phyloP scores from a whole-genome alignment of 495 filamentous ascomycete species.

The Xylaria cubensis region DNA sequence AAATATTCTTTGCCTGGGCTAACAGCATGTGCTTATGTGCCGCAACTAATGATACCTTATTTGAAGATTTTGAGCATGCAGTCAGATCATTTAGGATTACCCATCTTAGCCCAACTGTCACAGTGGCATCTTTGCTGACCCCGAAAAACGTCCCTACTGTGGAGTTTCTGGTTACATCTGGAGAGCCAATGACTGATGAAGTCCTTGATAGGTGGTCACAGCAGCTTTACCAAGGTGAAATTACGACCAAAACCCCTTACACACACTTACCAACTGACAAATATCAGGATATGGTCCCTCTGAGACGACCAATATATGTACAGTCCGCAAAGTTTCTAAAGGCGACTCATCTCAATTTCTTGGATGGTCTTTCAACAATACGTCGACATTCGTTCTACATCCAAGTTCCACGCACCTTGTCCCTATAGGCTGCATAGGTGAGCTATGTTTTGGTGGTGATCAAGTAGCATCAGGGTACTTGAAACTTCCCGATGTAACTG shows the following conservation, averaged over 20 bases:
- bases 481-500: constrained; percentile 59
- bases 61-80: constrained; percentile 65
- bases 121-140: constrained; percentile 70
- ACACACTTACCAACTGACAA: not conserved
- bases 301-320: constrained; percentile 79
- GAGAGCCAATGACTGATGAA: constrained; percentile 71
- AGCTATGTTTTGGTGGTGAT: constrained; percentile 83
- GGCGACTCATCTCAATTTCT: constrained; percentile 62
- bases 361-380: constrained; percentile 71
- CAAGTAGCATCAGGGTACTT: constrained; percentile 80
- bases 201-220: constrained; percentile 71
- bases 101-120: constrained; percentile 80
- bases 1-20: constrained; percentile 80
- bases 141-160: constrained; percentile 69
- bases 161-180: constrained; percentile 70
- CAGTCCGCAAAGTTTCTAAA: constrained; percentile 60
- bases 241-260: not conserved
- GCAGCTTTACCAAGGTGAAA: constrained; percentile 68
- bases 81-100: constrained; percentile 67
- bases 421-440: constrained; percentile 73
- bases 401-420: constrained; percentile 51
- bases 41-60: constrained; percentile 67
- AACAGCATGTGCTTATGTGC: constrained; percentile 76
- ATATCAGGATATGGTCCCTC: constrained; percentile 68
- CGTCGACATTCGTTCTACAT: constrained; percentile 70